Conservation (phyloP, 768 basidiomycete genomes). For the Amanita brunnescens region DNA sequence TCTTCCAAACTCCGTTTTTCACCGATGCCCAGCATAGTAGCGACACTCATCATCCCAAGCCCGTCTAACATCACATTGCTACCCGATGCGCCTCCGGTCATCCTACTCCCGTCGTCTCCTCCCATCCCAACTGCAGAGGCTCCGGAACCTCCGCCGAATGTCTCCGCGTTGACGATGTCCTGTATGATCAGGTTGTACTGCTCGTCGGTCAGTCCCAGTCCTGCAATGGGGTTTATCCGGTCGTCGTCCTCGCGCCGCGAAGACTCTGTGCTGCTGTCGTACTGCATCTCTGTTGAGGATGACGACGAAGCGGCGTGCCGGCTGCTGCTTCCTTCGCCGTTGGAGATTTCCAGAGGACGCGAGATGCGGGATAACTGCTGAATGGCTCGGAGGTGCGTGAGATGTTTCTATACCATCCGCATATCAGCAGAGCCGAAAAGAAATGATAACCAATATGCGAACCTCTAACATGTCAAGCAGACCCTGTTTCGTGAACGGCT, state of each 20-base stretch:
- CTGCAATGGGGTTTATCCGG: constrained; percentile 74
- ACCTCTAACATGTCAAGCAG: constrained; percentile 90
- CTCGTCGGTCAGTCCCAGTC: constrained; percentile 83
- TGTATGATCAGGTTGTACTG: constrained; percentile 77
- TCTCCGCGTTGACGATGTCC: constrained; percentile 60
- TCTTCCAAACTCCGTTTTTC: constrained; percentile 5
- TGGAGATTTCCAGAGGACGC: constrained; percentile 59
- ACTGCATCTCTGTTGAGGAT: neutral
- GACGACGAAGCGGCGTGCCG: neutral
- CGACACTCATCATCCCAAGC: constrained; percentile 1
- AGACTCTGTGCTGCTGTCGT: neutral
- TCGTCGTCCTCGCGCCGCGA: constrained; percentile 34
- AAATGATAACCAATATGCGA: neutral
- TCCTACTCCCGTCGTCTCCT: constrained; percentile 1
- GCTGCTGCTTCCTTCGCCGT: constrained; percentile 26
- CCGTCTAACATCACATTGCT: constrained; percentile 8
- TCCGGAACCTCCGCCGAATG: too few species aligned
- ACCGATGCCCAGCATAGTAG: neutral
- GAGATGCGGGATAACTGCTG: constrained; percentile 66
- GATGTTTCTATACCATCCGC: constrained; percentile 52
- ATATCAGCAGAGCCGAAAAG: neutral
- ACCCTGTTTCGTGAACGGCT: constrained; percentile 94
- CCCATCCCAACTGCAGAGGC: constrained; percentile 9
- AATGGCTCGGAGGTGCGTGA: constrained; percentile 80
- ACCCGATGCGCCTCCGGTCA: constrained; percentile 1